Percentiles rank a stretch among this genome's conserved stretches.
These are phyloP conservation scores for Starmerella floricola DNA, from an alignment of 805 yeast genomes.

Conservation along the genomic window DNA sequence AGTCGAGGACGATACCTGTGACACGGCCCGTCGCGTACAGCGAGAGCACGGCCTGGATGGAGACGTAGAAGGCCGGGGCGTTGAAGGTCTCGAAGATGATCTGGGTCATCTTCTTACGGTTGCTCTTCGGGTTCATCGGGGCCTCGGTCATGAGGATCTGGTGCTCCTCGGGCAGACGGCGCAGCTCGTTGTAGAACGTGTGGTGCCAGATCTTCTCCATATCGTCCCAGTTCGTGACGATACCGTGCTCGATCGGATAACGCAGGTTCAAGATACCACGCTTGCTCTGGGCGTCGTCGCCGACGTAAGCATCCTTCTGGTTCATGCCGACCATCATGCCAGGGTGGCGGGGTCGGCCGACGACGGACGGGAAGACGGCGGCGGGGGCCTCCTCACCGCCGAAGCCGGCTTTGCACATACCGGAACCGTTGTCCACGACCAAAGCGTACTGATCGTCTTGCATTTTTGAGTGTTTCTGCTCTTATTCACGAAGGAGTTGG, in stretches of 20 bases:
- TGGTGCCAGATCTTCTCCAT: slow-evolving; percentile 99
- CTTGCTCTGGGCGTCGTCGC: slow-evolving; percentile 99
- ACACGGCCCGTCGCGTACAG: slow-evolving; percentile 99
- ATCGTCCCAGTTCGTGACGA: slow-evolving; percentile 99
- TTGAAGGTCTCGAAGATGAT: slow-evolving; percentile 98
- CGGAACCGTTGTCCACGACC: slow-evolving; percentile 99
- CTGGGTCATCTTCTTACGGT: slow-evolving; percentile 99
- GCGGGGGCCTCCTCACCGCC: slow-evolving; percentile 99
- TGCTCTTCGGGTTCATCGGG: slow-evolving; percentile 98
- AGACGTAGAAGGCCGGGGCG: slow-evolving; percentile 98
- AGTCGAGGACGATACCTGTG: slow-evolving; percentile 98
- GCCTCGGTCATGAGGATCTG: slow-evolving; percentile 99
- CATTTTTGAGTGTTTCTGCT: slow-evolving; percentile 7
- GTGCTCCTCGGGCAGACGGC: slow-evolving; percentile 99
- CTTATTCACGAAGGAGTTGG: background rate
- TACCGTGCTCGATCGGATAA: slow-evolving; percentile 99
- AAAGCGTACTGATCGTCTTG: slow-evolving; percentile 31
- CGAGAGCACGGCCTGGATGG: slow-evolving; percentile 96
- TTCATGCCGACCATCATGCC: slow-evolving; percentile 99
- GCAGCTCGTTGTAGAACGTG: slow-evolving; percentile 98
- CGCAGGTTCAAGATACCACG: slow-evolving; percentile 98
- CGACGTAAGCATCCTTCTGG: slow-evolving; percentile 98
- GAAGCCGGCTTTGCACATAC: slow-evolving; percentile 99
- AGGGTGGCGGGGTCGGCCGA: slow-evolving; percentile 99
- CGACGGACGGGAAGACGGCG: slow-evolving; percentile 99